Percentiles rank a stretch among this genome's conserved stretches.
These are phyloP conservation scores for Tetrahymena thermophila DNA, from an alignment of 73 alveolate species.

Conservation along the genomic window DNA sequence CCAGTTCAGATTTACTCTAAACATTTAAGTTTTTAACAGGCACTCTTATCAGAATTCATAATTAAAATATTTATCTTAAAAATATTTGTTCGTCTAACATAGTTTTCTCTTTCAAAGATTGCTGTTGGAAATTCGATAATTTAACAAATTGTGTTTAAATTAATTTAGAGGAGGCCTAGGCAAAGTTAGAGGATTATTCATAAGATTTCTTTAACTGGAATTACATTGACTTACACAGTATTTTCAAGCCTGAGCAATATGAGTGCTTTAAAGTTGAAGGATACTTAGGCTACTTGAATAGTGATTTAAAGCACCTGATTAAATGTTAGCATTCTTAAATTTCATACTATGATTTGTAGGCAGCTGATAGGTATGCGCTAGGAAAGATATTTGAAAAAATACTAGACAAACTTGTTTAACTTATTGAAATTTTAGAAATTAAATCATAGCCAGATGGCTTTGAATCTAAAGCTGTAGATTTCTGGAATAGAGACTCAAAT, in stretches of 20 bases:
- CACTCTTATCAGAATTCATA: background rate
- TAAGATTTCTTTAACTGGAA: background rate
- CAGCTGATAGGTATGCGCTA: background rate
- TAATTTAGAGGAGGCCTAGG: background rate
- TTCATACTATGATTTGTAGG: background rate
- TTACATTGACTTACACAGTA: background rate
- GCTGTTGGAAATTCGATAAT: background rate
- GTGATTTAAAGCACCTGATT: background rate
- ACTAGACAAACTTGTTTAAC: background rate
- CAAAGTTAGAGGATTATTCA: background rate
- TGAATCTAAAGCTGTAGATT: background rate
- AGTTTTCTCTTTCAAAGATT: background rate
- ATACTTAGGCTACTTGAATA: background rate
- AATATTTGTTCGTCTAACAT: background rate
- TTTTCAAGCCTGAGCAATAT: background rate
- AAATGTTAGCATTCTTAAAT: background rate
- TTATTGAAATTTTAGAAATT: background rate
- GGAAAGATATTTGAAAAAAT: background rate
- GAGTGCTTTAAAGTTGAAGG: background rate
- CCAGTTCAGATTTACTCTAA: background rate
- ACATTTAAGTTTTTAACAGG: background rate
- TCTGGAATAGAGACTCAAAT: background rate
- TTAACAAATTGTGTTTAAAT: background rate
- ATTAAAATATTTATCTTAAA: background rate
- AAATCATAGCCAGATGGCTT: background rate